Percentiles rank a stretch among this genome's conserved stretches.
Conservation (phyloP, 2,329 filamentous ascomycete species). For the Clonostachys chloroleuca region DNA sequence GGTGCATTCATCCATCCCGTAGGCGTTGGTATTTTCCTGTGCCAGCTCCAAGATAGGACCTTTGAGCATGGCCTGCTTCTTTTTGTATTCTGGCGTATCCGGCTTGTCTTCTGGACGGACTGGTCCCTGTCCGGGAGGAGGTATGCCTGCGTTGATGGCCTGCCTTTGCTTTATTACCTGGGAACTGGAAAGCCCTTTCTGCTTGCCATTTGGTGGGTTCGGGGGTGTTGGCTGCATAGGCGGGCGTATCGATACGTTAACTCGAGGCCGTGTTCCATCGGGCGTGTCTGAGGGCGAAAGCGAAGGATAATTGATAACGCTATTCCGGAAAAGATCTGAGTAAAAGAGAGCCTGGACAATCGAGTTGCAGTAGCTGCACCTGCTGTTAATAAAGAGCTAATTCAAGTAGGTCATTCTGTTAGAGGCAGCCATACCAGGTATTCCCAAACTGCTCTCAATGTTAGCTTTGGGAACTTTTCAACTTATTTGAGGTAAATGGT, state of each 20-base stretch:
- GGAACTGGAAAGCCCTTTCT: constrained; percentile 47
- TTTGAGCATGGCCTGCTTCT: constrained; percentile 86
- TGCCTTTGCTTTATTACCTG: constrained; percentile 54
- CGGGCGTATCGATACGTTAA: constrained; percentile 58
- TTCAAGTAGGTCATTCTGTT: background rate
- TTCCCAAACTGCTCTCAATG: constrained; percentile 74
- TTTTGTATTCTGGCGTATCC: constrained; percentile 95
- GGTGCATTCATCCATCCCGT: constrained; percentile 91
- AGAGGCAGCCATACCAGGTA: constrained; percentile 67
- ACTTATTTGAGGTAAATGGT: background rate
- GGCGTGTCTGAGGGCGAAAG: constrained; percentile 66
- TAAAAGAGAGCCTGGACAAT: constrained; percentile 97
- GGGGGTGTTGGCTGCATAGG: constrained; percentile 37
- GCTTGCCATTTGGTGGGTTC: constrained; percentile 27
- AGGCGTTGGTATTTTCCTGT: constrained; percentile 72
- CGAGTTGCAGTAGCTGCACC: constrained; percentile 88
- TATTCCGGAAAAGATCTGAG: constrained; percentile 87
- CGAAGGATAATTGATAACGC: constrained; percentile 86
- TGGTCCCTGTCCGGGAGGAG: constrained; percentile 44
- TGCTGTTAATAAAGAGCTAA: constrained; percentile 11
- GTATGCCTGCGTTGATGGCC: constrained; percentile 45
- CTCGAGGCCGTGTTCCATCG: constrained; percentile 49
- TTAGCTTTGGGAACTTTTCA: constrained; percentile 22
- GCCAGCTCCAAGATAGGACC: constrained; percentile 84
- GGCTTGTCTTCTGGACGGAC: constrained; percentile 82